Percentiles rank a stretch among this genome's conserved stretches.
Evolutionary conservation across 371 early-diverging fungal genomes (phyloP).

Genomic region (Syncephalastrum contaminatum): DNA sequence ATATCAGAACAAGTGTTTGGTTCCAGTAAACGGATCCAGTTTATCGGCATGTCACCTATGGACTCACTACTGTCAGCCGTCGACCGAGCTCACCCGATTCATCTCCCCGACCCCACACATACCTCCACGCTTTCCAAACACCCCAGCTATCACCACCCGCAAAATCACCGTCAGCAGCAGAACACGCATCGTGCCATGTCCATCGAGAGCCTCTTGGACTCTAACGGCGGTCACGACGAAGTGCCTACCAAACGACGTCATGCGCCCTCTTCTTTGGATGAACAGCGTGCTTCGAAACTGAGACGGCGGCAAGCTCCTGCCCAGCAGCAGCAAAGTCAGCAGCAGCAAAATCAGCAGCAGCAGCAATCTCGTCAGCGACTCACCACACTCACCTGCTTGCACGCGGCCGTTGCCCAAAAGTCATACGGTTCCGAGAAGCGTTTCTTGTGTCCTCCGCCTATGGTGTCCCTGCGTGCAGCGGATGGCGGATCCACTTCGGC

Average conservation of each 20-base stretch:
- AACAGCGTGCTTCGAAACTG: slow-evolving; percentile 9
- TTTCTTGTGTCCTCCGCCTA: slow-evolving; percentile 83
- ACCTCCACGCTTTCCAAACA: slow-evolving; percentile 3
- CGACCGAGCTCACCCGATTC: slow-evolving; percentile 36
- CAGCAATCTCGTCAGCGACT: slow-evolving; percentile 1
- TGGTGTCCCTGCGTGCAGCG: slow-evolving; percentile 56
- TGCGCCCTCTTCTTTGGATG: neutral
- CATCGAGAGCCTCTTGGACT: slow-evolving; percentile 39
- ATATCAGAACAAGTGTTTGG: slow-evolving; percentile 30
- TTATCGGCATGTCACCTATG: slow-evolving; percentile 37
- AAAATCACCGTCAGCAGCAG: slow-evolving; percentile 7
- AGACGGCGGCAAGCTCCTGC: slow-evolving; percentile 4
- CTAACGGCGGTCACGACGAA: slow-evolving; percentile 14
- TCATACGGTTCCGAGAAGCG: slow-evolving; percentile 89
- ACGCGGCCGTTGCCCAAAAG: slow-evolving; percentile 80
- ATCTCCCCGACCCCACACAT: slow-evolving; percentile 18
- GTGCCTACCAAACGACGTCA: neutral
- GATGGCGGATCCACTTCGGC: slow-evolving; percentile 20
- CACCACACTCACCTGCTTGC: slow-evolving; percentile 61
- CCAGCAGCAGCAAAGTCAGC: neutral
- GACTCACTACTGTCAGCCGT: slow-evolving; percentile 44
- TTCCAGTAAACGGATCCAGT: slow-evolving; percentile 21
- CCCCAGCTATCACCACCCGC: slow-evolving; percentile 1
- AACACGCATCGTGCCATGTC: slow-evolving; percentile 33
- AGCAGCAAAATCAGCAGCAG: neutral